Conservation (phyloP, 2,329 filamentous ascomycete species). For the Trichoderma polysporum region DNA sequence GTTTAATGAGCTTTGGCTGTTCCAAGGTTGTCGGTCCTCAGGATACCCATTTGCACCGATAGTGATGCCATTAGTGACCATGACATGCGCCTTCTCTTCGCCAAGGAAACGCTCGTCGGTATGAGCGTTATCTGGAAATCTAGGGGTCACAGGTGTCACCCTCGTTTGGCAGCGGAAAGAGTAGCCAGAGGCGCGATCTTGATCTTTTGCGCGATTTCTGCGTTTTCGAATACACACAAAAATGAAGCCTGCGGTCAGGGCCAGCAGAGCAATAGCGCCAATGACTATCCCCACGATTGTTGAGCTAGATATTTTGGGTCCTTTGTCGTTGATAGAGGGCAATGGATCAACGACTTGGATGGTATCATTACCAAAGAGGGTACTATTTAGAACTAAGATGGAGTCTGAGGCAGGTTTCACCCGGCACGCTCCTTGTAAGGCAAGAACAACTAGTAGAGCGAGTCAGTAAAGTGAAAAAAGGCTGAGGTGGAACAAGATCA, state of each 20-base stretch:
- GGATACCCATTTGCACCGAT: neutral
- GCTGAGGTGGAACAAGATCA: conserved; percentile 19
- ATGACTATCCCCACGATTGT: conserved; percentile 47
- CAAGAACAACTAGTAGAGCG: conserved; percentile 44
- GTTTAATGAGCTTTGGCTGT: neutral
- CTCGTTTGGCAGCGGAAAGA: conserved; percentile 51
- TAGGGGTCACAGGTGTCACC: neutral
- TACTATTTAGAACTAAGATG: conserved; percentile 43
- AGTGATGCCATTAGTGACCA: neutral
- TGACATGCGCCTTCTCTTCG: conserved; percentile 2
- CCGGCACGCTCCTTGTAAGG: conserved; percentile 51
- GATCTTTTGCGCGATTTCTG: conserved; percentile 32
- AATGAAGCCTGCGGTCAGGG: conserved; percentile 39
- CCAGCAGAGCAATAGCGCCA: conserved; percentile 39
- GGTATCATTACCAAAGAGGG: conserved; percentile 42
- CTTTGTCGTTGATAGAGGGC: neutral
- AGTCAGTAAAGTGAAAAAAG: neutral
- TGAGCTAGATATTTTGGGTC: conserved; percentile 36
- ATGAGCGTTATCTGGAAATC: neutral
- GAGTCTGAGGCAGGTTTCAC: conserved; percentile 44
- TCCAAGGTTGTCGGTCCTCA: neutral
- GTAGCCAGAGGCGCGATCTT: conserved; percentile 40
- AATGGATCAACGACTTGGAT: conserved; percentile 4
- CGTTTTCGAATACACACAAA: conserved; percentile 50
- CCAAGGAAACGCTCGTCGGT: conserved; percentile 15